Evolutionary conservation across 2,329 filamentous ascomycete species (phyloP).

Genomic region (Verticillium alfalfae): DNA sequence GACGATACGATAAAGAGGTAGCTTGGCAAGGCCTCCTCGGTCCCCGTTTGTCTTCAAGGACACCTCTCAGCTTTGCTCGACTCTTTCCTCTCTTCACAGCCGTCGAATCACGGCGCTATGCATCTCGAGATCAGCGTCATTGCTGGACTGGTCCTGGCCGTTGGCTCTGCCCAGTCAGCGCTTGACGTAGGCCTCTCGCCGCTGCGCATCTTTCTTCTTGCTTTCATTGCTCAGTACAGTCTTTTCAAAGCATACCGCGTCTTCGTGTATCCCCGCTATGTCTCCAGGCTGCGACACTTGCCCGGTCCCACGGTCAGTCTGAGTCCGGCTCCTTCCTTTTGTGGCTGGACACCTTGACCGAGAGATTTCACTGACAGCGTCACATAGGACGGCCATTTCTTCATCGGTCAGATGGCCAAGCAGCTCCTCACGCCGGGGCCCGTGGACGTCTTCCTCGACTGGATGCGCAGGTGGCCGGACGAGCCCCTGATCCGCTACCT

Average conservation of each 20-base stretch:
- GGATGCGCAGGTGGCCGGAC: constrained; percentile 24
- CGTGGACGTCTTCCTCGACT: constrained; percentile 18
- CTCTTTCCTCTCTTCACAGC: neutral
- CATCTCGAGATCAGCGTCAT: neutral
- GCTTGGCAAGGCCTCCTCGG: no score
- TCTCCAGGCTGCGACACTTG: constrained; percentile 37
- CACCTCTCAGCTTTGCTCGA: no score
- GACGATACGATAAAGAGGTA: no score
- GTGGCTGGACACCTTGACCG: constrained; percentile 2
- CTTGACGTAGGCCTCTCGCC: neutral
- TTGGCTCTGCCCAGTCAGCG: neutral
- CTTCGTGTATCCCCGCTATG: constrained; percentile 33
- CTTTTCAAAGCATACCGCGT: constrained; percentile 24
- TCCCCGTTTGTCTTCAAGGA: neutral
- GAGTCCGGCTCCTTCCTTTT: neutral
- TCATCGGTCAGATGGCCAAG: constrained; percentile 33
- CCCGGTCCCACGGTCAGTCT: constrained; percentile 33
- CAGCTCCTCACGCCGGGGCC: constrained; percentile 21
- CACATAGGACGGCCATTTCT: constrained; percentile 27
- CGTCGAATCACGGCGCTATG: neutral
- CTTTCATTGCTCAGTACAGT: constrained; percentile 1
- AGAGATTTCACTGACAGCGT: neutral
- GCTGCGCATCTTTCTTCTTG: neutral
- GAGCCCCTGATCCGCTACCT: constrained; percentile 31
- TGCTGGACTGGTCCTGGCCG: neutral